Evolutionary conservation across 345 rosid genomes (phyloP).

Genomic region (Eucalyptus sp.): DNA sequence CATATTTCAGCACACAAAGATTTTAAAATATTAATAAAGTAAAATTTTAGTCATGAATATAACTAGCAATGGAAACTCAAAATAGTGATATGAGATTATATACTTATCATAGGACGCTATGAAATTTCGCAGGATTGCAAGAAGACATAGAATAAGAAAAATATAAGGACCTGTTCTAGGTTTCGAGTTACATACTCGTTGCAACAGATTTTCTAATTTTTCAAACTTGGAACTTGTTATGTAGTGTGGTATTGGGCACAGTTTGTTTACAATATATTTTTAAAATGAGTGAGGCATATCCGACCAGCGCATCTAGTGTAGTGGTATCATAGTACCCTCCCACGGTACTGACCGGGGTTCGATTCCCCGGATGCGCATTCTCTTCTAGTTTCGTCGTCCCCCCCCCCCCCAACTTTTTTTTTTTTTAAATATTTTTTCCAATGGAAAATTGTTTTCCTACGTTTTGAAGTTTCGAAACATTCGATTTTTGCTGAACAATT

Average conservation of each 20-base stretch:
- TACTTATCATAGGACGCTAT: rapidly evolving
- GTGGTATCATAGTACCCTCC: slow-evolving; percentile 99
- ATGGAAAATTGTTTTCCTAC: neutral
- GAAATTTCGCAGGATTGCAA: too few species aligned
- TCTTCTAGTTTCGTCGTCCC: too few species aligned
- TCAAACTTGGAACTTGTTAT: neutral
- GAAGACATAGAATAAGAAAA: neutral
- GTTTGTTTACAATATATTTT: rapidly evolving
- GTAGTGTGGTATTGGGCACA: rapidly evolving
- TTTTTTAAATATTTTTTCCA: too few species aligned
- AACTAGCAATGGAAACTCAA: rapidly evolving
- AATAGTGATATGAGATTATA: rapidly evolving
- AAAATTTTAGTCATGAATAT: rapidly evolving
- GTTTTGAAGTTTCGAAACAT: neutral
- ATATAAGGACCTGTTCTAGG: rapidly evolving
- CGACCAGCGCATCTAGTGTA: slow-evolving; percentile 67
- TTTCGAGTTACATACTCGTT: neutral
- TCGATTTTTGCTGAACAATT: neutral
- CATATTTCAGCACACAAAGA: too few species aligned
- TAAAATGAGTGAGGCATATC: rapidly evolving
- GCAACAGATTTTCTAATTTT: too few species aligned
- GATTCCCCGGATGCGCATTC: slow-evolving; percentile 84
- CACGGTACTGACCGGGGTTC: slow-evolving; percentile 96
- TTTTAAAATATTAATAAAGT: too few species aligned
- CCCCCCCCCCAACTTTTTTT: too few species aligned